Evolutionary conservation across 345 rosid species (phyloP), one percentile per base, ranked within the genome.

Genomic region (Litchi chinensis): DNA sequence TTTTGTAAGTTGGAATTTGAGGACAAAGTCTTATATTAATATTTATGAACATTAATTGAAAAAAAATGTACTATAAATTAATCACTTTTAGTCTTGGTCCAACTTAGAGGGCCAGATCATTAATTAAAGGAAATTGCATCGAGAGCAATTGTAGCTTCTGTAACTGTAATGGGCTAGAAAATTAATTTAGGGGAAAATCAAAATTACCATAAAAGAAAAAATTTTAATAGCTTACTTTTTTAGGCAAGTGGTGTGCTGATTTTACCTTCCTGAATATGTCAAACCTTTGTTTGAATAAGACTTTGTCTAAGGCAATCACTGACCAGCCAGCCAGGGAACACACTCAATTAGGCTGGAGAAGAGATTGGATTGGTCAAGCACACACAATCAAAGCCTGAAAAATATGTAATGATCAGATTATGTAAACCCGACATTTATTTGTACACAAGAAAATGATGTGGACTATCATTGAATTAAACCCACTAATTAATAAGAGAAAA

Each of bases 341-440:
- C 37, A 32, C 37, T 32, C 24, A 22, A 46, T 22, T 44, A 56
- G 73, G 57, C 19, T 44, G 13, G 11, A 22, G 56, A 21, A 69
- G 32, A 43, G 6, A 15, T 8, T 68, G 12, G 6, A 11, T 28
- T 65, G 8, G 13, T 0, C 68, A 13, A 1, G 1, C 43, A 21
- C 57, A 69, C 73, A 50, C 60, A 48, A 70, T 5, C 59, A 50
- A 44, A 46, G 72, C 26, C 48, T 48, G 32, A 69, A 48, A 24
- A 39, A 66, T 12, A 59, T 59, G 3, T 1, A 12, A 69, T 21
- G 48, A 6, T 69, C 56, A 21, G 37, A 28, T 69, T 44, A 4
- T 43, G 1, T 46, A 44, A 44, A 5, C 37, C 37, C 3, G 1
- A 7, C 52, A 46, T 46, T 46, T 46, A 11, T 46, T 46, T 46